Evolutionary conservation across 768 basidiomycete species (phyloP).

Genomic region (Thelephora ganbajun): DNA sequence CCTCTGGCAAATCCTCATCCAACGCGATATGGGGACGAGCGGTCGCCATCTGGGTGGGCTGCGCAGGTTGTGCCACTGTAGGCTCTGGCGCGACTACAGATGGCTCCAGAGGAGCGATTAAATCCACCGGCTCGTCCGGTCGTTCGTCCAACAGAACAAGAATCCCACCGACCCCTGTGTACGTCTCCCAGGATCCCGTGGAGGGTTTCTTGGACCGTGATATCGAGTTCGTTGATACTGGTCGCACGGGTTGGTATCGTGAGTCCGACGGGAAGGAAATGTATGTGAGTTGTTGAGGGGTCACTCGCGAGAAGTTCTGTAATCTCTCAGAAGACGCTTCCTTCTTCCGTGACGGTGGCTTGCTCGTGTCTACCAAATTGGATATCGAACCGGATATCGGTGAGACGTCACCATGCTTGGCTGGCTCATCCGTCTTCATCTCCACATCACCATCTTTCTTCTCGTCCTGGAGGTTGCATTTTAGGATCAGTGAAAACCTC

Average conservation of each 20-base stretch:
- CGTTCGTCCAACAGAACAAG: constrained; percentile 65
- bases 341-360: constrained; percentile 40
- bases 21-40: constrained; percentile 43
- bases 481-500: constrained; percentile 7
- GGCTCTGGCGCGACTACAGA: constrained; percentile 12
- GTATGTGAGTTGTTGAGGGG: constrained; percentile 75
- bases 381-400: constrained; percentile 41
- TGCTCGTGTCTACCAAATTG: constrained; percentile 25
- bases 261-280: constrained; percentile 68
- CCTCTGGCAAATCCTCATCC: constrained; percentile 59
- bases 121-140: constrained; percentile 59
- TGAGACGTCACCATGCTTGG: constrained; percentile 41
- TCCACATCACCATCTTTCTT: constrained; percentile 58
- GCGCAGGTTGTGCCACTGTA: constrained; percentile 18
- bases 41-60: constrained; percentile 3
- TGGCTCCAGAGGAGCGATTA: constrained; percentile 42
- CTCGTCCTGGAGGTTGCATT: constrained; percentile 29
- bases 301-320: constrained; percentile 85
- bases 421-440: constrained; percentile 55
- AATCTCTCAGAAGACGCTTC: constrained; percentile 70
- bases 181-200: constrained; percentile 37
- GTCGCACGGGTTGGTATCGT: constrained; percentile 82
- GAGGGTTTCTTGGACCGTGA: constrained; percentile 13
- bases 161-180: constrained; percentile 78
- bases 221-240: constrained; percentile 37